Evolutionary conservation across 1,284 basidiomycete genomes (phyloP).

Genomic region (Lignosus rhinocerotis): DNA sequence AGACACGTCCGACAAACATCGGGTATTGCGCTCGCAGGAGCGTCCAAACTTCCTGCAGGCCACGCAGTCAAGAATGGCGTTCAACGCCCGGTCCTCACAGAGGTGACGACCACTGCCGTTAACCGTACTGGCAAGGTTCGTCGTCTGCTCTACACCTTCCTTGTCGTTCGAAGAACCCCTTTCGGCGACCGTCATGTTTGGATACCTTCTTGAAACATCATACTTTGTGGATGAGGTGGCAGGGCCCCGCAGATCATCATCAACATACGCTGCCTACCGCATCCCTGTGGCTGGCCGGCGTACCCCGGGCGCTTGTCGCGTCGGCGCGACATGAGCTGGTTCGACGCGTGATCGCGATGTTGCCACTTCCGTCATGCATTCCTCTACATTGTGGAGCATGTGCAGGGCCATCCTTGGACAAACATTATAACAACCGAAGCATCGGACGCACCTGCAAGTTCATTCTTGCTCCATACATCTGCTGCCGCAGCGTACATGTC

Average conservation of each 20-base stretch:
- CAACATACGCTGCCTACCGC: conserved; percentile 4
- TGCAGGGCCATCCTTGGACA: background rate
- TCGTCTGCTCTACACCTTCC: conserved; percentile 17
- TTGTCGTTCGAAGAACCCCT: background rate
- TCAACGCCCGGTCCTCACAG: conserved; percentile 64
- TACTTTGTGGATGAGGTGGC: background rate
- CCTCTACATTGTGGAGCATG: conserved; percentile 2
- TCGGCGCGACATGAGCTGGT: background rate
- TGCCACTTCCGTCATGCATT: conserved; percentile 18
- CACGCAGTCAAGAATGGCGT: conserved; percentile 44
- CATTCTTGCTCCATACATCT: background rate
- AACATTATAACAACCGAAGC: conserved; percentile 1
- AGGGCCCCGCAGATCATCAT: background rate
- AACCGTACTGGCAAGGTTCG: conserved; percentile 64
- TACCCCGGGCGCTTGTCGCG: conserved; percentile 20
- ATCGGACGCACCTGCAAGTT: background rate
- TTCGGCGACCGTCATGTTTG: background rate
- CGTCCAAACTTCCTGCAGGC: conserved; percentile 40
- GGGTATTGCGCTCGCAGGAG: conserved; percentile 41
- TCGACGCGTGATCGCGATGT: conserved; percentile 22
- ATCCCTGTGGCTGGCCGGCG: conserved; percentile 12
- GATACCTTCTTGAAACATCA: background rate
- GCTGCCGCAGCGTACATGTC: background rate
- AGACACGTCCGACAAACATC: conserved; percentile 64
- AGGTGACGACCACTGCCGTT: conserved; percentile 69